These are phyloP conservation scores for Cornus suecica DNA, from an alignment of 148 eudicot species.

Conservation along the genomic window DNA sequence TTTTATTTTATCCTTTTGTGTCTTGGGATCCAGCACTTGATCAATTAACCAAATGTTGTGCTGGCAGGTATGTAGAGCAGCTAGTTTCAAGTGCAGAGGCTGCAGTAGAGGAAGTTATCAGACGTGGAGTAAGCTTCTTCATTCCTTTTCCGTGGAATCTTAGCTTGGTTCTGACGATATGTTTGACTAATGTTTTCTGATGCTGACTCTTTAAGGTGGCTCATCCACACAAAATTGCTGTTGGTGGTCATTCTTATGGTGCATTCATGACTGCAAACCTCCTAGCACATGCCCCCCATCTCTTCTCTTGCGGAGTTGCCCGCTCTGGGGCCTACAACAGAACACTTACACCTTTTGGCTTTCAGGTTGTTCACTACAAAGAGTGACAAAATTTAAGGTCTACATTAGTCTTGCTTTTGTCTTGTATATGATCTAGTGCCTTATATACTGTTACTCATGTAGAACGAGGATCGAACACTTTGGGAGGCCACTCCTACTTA, in stretches of 20 bases:
- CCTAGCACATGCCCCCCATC: slow-evolving; percentile 95
- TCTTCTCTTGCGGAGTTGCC: slow-evolving; percentile 90
- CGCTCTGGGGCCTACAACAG: slow-evolving; percentile 97
- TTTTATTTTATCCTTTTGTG: not conserved
- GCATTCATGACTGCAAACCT: slow-evolving; percentile 99
- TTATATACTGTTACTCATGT: slow-evolving; percentile 11
- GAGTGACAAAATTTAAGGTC: not conserved
- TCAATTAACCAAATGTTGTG: not conserved
- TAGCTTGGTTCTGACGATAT: not conserved
- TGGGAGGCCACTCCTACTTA: slow-evolving; percentile 87
- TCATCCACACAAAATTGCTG: slow-evolving; percentile 84
- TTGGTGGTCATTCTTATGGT: slow-evolving; percentile 99
- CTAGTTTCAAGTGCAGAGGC: slow-evolving; percentile 95
- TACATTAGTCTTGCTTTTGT: not conserved
- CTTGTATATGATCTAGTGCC: not conserved
- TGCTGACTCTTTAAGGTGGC: slow-evolving; percentile 59
- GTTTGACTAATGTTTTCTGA: slow-evolving; percentile 1
- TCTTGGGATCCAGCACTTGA: not conserved
- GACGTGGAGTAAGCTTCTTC: slow-evolving; percentile 64
- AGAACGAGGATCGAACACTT: slow-evolving; percentile 94
- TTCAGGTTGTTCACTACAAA: slow-evolving; percentile 55
- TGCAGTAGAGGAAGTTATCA: slow-evolving; percentile 85
- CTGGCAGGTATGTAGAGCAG: slow-evolving; percentile 83
- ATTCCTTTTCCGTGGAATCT: slow-evolving; percentile 1
- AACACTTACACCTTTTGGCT: slow-evolving; percentile 97